Base-by-base conservation (phyloP, 1,139 yeast genomes). In the Zhuliangozyma parablackwelliae region DNA sequence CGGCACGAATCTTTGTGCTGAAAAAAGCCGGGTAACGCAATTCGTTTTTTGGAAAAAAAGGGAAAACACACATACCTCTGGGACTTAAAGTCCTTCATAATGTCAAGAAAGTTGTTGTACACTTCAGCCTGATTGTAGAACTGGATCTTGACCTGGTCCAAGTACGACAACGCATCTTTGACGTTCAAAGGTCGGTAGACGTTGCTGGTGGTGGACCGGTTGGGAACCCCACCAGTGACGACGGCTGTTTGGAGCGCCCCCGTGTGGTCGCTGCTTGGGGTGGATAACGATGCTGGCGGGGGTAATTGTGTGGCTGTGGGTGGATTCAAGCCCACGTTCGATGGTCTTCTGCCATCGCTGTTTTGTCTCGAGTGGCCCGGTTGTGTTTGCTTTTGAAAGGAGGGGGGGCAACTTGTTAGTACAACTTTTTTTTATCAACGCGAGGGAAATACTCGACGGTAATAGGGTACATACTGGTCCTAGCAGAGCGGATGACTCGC, bases 11-110 rank as follows among this genome's bases (percentile, higher is more conserved):
- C 16, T 4, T 16, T 34, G 21, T 29, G 27, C 36, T 29, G 32
- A 29, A 26, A 26, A 25, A 12, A 13, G 5, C 24, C 29, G 10
- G n/a, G 21, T 11, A 20, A 16, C 16, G 16, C 4, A 16, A n/a
- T n/a, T n/a, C n/a, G n/a, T 16, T 16, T 16, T 16, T 16, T 10
- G 25, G 7, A 20, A 31, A 23, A 31, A 10, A 21, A 21, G 5
- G 20, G 27, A 10, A 21, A 31, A 12, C 31, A 26, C 39, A 69
- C 78, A 45, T 61, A 75, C 69, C 80, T 78, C 64, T 90, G 97
- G 34, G 95, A 84, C 66, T 94, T 92, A 69, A 94, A 94, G 57
- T 94, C 98, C 63, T 92, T 92, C 99, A 92, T 92, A 46, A 92
- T 92, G 58, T 94, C 99, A 54, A 92, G 74, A 56, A 92, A 92